Conservation (phyloP, 1,284 basidiomycete species). For the Porogramme epimiltina region DNA sequence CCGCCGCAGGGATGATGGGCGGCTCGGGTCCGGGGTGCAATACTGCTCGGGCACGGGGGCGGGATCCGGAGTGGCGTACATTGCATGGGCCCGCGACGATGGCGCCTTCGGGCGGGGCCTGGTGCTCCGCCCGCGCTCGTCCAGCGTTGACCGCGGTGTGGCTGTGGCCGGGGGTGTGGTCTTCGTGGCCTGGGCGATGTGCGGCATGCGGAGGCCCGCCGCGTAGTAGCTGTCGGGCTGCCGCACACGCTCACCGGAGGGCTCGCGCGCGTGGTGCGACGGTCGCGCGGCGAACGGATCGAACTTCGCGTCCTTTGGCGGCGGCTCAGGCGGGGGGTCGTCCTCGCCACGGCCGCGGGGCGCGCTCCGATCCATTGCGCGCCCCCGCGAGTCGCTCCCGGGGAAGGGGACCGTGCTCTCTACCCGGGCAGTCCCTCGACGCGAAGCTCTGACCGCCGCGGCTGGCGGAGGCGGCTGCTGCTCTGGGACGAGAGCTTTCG, state of each 20-base stretch:
- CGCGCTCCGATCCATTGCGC: too few species aligned
- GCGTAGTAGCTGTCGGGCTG: too few species aligned
- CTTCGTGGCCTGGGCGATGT: neutral
- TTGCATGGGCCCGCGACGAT: neutral
- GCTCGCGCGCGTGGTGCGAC: neutral
- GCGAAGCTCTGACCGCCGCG: too few species aligned
- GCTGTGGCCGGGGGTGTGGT: neutral
- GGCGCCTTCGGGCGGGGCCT: neutral
- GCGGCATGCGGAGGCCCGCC: too few species aligned
- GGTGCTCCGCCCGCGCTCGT: neutral
- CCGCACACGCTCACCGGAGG: neutral
- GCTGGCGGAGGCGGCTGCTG: too few species aligned
- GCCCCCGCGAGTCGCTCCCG: too few species aligned
- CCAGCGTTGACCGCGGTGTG: neutral
- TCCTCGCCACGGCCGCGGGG: neutral
- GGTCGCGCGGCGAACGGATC: neutral
- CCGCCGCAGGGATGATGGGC: neutral
- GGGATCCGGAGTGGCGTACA: neutral
- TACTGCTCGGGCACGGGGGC: neutral
- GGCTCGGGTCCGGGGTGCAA: neutral
- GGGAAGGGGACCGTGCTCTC: too few species aligned
- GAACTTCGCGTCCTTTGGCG: constrained; percentile 1
- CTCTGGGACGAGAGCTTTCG: constrained; percentile 5
- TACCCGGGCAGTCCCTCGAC: too few species aligned
- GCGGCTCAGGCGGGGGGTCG: constrained; percentile 8